Evolutionary conservation across 1,139 yeast species (phyloP).

Genomic region (Martiniozyma asiatica): DNA sequence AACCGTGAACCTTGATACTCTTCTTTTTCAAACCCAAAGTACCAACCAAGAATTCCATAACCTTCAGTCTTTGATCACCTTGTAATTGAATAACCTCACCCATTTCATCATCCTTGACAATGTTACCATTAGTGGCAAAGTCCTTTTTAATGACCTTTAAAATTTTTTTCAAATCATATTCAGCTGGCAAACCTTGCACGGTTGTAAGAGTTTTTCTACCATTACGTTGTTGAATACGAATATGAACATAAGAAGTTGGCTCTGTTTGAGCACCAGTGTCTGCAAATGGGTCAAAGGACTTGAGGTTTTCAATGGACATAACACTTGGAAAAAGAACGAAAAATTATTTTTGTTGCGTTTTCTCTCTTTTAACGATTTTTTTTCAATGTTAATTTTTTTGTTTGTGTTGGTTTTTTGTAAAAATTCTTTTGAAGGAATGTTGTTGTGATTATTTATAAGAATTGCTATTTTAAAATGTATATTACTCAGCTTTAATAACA

Average conservation of each 20-base stretch:
- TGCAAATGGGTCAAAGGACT: constrained; percentile 98
- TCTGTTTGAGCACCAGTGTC: constrained; percentile 99
- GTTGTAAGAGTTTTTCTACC: constrained; percentile 99
- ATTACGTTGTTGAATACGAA: constrained; percentile 99
- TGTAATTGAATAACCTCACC: constrained; percentile 97
- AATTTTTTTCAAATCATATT: constrained; percentile 89
- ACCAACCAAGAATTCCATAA: constrained; percentile 80
- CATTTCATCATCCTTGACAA: constrained; percentile 89
- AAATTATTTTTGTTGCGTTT: too few relatives aligned
- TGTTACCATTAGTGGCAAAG: constrained; percentile 97
- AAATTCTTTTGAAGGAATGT: too few relatives aligned
- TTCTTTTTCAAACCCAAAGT: constrained; percentile 88
- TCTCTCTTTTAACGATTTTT: too few relatives aligned
- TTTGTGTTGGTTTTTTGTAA: too few relatives aligned
- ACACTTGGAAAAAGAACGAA: constrained; percentile 9
- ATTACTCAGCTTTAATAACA: too few relatives aligned
- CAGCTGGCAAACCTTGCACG: constrained; percentile 93
- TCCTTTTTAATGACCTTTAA: constrained; percentile 92
- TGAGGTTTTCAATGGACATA: constrained; percentile 90
- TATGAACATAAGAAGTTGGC: constrained; percentile 91
- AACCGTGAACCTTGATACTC: constrained; percentile 97
- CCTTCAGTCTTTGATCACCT: constrained; percentile 98
- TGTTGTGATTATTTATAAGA: too few relatives aligned
- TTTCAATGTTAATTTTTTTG: too few relatives aligned
- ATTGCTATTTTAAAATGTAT: too few relatives aligned